Evolutionary conservation across 2,329 filamentous ascomycete species (phyloP).

Genomic region (Cadophora sp.): DNA sequence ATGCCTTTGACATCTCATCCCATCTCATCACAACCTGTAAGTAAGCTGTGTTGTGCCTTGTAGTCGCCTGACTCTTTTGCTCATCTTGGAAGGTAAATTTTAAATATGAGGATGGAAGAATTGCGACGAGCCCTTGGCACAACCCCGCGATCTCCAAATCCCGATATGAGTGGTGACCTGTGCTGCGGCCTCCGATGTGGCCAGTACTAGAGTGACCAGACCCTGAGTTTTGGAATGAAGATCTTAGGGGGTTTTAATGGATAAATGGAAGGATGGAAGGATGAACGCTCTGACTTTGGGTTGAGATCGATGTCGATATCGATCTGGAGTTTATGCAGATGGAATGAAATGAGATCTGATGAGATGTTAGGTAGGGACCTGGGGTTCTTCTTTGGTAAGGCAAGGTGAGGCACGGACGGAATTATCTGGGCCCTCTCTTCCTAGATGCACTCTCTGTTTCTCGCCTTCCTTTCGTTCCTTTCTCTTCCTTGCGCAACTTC

Average conservation of each 20-base stretch:
- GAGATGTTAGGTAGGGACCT: no score
- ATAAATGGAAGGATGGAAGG: background rate
- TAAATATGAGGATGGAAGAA: background rate
- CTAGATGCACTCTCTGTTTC: no score
- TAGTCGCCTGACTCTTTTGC: background rate
- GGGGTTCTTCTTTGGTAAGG: no score
- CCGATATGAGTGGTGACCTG: slow-evolving; percentile 13
- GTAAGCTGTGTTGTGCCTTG: background rate
- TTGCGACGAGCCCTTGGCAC: slow-evolving; percentile 11
- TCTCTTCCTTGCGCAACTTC: no score
- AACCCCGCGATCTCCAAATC: slow-evolving; percentile 5
- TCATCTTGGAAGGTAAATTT: background rate
- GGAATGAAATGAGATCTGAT: no score
- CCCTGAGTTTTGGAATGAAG: background rate
- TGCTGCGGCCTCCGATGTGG: slow-evolving; percentile 9
- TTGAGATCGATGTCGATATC: no score
- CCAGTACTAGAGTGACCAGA: background rate
- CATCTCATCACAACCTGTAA: no score
- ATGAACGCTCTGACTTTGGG: slow-evolving; percentile 3
- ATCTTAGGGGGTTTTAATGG: slow-evolving; percentile 7
- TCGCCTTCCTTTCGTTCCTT: no score
- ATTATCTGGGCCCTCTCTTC: no score
- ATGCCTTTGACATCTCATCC: background rate
- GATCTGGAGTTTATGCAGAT: no score
- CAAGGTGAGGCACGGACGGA: no score